These are phyloP conservation scores for Vitis rotundifolia DNA, from an alignment of 164 flowering plant species.

Conservation along the genomic window DNA sequence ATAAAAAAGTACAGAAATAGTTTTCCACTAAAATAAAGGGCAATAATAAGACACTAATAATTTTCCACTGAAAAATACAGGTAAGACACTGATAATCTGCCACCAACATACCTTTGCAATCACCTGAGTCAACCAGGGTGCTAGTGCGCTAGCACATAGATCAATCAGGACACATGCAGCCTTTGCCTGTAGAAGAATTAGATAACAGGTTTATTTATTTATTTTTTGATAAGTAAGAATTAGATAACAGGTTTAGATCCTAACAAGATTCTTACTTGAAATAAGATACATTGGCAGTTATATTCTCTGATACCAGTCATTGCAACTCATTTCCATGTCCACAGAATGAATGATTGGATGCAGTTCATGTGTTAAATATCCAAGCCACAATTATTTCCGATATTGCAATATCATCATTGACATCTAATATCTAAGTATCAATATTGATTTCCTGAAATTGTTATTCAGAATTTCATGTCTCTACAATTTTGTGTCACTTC, in stretches of 20 bases:
- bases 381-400: too few species aligned
- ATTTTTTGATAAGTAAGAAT: not conserved
- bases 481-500: too few species aligned
- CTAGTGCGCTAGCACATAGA: constrained; percentile 72
- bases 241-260: not conserved
- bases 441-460: too few species aligned
- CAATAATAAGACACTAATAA: not conserved
- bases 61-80: constrained; percentile 1
- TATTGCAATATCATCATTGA: too few species aligned
- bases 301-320: not conserved
- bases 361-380: too few species aligned
- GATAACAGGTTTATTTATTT: not conserved
- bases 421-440: too few species aligned
- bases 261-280: too few species aligned
- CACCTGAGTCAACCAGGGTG: constrained; percentile 79
- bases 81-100: not conserved
- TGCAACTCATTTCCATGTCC: not conserved
- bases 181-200: constrained; percentile 56
- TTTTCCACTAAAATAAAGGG: not conserved
- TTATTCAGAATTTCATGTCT: too few species aligned
- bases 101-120: constrained; percentile 62
- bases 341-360: not conserved
- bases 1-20: not conserved
- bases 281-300: too few species aligned
- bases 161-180: constrained; percentile 87